Evolutionary conservation across 2,329 filamentous ascomycete species (phyloP).

Genomic region (Epichloe typhina): DNA sequence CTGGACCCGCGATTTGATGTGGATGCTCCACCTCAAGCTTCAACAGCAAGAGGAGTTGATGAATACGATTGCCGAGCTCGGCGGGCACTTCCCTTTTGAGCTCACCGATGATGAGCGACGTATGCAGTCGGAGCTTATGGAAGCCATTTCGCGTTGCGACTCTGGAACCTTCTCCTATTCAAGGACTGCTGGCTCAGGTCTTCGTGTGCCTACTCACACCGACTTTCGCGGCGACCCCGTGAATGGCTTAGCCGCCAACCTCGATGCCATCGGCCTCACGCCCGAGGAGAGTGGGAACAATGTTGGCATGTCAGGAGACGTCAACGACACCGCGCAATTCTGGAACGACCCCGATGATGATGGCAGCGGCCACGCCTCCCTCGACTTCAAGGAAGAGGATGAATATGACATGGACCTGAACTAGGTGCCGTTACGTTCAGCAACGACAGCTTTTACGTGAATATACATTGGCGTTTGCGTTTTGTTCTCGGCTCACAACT

Average conservation of each 20-base stretch:
- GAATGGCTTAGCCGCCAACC: constrained; percentile 27
- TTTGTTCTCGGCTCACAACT: not conserved
- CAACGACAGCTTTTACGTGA: constrained; percentile 6
- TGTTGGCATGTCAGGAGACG: constrained; percentile 29
- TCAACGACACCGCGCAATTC: constrained; percentile 41
- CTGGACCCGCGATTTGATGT: constrained; percentile 97
- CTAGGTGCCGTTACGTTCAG: constrained; percentile 11
- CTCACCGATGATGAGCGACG: constrained; percentile 84
- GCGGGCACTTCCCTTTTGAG: constrained; percentile 63
- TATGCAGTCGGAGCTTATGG: constrained; percentile 86
- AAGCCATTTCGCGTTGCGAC: constrained; percentile 74
- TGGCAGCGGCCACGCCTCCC: constrained; percentile 49
- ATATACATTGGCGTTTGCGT: constrained; percentile 11
- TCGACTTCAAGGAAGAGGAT: constrained; percentile 88
- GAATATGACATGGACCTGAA: constrained; percentile 75
- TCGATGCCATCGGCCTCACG: constrained; percentile 25
- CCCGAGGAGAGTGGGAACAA: constrained; percentile 25
- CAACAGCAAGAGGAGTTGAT: constrained; percentile 82
- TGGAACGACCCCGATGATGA: constrained; percentile 61
- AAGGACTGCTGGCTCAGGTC: constrained; percentile 66
- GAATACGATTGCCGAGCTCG: constrained; percentile 58
- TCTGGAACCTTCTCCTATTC: constrained; percentile 69
- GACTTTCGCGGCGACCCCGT: constrained; percentile 76
- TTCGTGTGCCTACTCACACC: constrained; percentile 86
- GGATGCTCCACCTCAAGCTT: constrained; percentile 82